These are phyloP conservation scores for Zelonia costaricensis DNA, from an alignment of 208 protist genomes.

Conservation along the genomic window DNA sequence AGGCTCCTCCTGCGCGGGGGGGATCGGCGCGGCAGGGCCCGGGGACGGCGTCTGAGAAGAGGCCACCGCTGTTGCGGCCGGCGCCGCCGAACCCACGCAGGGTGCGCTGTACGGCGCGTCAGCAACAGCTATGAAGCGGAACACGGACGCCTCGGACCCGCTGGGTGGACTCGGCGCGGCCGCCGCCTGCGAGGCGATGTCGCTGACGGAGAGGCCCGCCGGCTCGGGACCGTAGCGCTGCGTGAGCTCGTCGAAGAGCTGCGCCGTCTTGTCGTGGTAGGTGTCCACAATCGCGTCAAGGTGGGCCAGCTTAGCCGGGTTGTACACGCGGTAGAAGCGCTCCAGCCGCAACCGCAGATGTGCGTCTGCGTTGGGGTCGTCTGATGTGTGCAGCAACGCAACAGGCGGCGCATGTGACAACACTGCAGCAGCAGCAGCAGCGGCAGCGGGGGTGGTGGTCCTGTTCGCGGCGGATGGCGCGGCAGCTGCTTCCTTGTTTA, in stretches of 20 bases:
- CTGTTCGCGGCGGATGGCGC: too few relatives aligned
- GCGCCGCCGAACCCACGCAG: background rate
- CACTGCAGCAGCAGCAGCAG: too few relatives aligned
- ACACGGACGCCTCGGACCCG: constrained; percentile 17
- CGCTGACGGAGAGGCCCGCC: background rate
- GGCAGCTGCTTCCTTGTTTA: too few relatives aligned
- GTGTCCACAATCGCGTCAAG: constrained; percentile 36
- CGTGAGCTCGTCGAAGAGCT: constrained; percentile 49
- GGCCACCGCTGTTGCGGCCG: background rate
- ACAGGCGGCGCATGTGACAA: too few relatives aligned
- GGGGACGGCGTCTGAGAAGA: too few relatives aligned
- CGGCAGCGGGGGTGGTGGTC: too few relatives aligned
- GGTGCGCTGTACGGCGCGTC: too few relatives aligned
- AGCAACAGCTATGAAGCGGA: constrained; percentile 25
- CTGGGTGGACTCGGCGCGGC: constrained; percentile 2
- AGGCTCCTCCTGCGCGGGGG: constrained; percentile 2
- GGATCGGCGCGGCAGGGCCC: too few relatives aligned
- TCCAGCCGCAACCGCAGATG: constrained; percentile 25
- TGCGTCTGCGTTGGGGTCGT: background rate
- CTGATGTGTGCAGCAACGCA: too few relatives aligned
- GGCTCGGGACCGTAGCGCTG: constrained; percentile 43
- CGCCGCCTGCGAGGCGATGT: background rate
- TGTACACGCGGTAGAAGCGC: constrained; percentile 48
- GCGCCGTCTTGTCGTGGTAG: constrained; percentile 35
- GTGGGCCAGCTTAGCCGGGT: constrained; percentile 36